Evolutionary conservation across 352 stramenopile species (phyloP).

Genomic region (Phytophthora pisi): DNA sequence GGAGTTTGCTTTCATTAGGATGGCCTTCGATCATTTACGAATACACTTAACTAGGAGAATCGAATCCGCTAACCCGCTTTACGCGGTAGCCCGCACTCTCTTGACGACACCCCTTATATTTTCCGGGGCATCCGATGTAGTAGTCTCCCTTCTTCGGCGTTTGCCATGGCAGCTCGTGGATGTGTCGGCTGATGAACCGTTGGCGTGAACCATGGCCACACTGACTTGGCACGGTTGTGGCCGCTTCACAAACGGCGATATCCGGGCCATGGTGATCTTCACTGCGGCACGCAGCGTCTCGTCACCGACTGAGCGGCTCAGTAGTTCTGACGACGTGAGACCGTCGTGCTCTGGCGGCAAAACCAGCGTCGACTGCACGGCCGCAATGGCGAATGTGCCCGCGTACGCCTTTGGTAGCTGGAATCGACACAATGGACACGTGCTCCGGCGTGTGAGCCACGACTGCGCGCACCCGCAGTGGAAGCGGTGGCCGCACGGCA

Average conservation of each 20-base stretch:
- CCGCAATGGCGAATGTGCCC: slow-evolving; percentile 65
- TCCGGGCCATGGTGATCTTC: slow-evolving; percentile 62
- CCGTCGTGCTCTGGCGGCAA: slow-evolving; percentile 50
- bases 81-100: slow-evolving; percentile 2
- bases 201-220: slow-evolving; percentile 59
- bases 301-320: slow-evolving; percentile 35
- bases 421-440: slow-evolving; percentile 93
- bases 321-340: slow-evolving; percentile 43
- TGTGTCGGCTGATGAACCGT: slow-evolving; percentile 29
- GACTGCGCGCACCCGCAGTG: slow-evolving; percentile 91
- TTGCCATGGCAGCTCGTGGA: background rate
- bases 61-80: background rate
- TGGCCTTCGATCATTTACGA: slow-evolving; percentile 4
- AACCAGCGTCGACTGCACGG: slow-evolving; percentile 64
- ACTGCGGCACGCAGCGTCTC: slow-evolving; percentile 55
- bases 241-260: slow-evolving; percentile 32
- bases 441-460: slow-evolving; percentile 91
- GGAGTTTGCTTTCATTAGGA: background rate
- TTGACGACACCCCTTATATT: slow-evolving; percentile 12
- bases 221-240: slow-evolving; percentile 57
- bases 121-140: background rate
- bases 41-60: background rate
- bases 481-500: slow-evolving; percentile 93
- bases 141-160: slow-evolving; percentile 11
- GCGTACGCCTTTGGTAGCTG: slow-evolving; percentile 81